phyloP scores from a whole-genome alignment of 1,284 basidiomycete species.

The Lentinus polychrous region DNA sequence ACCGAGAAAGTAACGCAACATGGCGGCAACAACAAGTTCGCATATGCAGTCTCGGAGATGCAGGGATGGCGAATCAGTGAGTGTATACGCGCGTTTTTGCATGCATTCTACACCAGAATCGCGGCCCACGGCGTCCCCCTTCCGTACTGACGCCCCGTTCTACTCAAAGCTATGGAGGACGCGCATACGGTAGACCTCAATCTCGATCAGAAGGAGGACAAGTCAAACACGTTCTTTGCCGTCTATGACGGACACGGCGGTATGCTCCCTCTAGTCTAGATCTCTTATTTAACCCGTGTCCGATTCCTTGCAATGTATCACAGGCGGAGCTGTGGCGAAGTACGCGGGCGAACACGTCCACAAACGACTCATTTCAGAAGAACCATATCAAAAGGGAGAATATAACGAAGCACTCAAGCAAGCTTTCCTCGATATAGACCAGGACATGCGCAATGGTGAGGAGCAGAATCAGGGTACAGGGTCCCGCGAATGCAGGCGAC shows the following conservation, averaged over 20 bases:
- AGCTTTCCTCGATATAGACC: slow-evolving; percentile 92
- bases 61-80: slow-evolving; percentile 98
- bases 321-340: slow-evolving; percentile 84
- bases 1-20: slow-evolving; percentile 81
- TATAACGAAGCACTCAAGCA: slow-evolving; percentile 81
- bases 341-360: slow-evolving; percentile 91
- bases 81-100: slow-evolving; percentile 26
- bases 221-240: slow-evolving; percentile 80
- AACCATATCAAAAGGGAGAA: slow-evolving; percentile 63
- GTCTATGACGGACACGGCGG: slow-evolving; percentile 99
- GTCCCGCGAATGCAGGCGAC: background rate
- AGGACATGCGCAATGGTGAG: slow-evolving; percentile 84
- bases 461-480: slow-evolving; percentile 5
- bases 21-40: slow-evolving; percentile 74
- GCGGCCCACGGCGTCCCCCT: no score
- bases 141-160: slow-evolving; percentile 9
- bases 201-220: slow-evolving; percentile 45
- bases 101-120: no score
- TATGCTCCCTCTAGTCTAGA: slow-evolving; percentile 25
- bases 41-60: slow-evolving; percentile 92
- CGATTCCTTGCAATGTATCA: slow-evolving; percentile 1
- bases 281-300: slow-evolving; percentile 7
- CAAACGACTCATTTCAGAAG: slow-evolving; percentile 68
- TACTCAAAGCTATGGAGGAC: slow-evolving; percentile 88
- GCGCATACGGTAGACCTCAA: slow-evolving; percentile 83